Evolutionary conservation across 2,329 filamentous ascomycete genomes (phyloP).

Genomic region (Phialocephala subalpina): DNA sequence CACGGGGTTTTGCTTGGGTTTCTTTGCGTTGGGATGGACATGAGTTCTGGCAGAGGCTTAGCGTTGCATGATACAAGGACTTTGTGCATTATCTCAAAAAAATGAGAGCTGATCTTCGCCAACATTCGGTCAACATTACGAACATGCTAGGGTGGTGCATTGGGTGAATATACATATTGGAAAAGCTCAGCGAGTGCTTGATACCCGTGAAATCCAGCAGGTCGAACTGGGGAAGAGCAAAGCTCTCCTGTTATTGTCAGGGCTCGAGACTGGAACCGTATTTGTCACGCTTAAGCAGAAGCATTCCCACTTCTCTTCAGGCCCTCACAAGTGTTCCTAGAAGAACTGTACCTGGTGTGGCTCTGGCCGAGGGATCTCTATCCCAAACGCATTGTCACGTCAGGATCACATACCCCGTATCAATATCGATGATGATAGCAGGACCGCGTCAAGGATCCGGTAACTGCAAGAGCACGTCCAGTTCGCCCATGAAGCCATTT

Average conservation of each 20-base stretch:
- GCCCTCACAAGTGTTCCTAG: slow-evolving; percentile 42
- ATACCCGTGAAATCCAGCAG: not conserved
- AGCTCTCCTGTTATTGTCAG: not conserved
- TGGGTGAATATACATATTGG: not conserved
- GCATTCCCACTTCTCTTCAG: slow-evolving; percentile 36
- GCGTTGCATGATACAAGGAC: slow-evolving; percentile 44
- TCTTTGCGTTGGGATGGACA: slow-evolving; percentile 42
- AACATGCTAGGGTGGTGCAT: not conserved
- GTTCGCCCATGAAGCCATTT: no score
- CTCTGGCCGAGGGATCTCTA: not conserved
- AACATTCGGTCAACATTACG: slow-evolving; percentile 14
- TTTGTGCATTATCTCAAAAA: slow-evolving; percentile 42
- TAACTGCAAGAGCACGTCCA: no score
- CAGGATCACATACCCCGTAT: not conserved
- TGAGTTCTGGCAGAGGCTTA: slow-evolving; percentile 38
- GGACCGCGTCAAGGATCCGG: no score
- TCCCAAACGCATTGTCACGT: not conserved
- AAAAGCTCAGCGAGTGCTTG: slow-evolving; percentile 1
- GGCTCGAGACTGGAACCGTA: slow-evolving; percentile 33
- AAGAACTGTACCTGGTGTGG: slow-evolving; percentile 19
- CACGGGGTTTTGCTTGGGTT: slow-evolving; percentile 42
- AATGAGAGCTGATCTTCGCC: slow-evolving; percentile 42
- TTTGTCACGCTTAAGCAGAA: slow-evolving; percentile 42
- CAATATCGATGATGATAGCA: not conserved
- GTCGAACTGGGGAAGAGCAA: not conserved